A percentile compares a stretch with the other conserved stretches of the same genome.
phyloP scores from a whole-genome alignment of 805 yeast genomes.

The Ogataea methanolica region DNA sequence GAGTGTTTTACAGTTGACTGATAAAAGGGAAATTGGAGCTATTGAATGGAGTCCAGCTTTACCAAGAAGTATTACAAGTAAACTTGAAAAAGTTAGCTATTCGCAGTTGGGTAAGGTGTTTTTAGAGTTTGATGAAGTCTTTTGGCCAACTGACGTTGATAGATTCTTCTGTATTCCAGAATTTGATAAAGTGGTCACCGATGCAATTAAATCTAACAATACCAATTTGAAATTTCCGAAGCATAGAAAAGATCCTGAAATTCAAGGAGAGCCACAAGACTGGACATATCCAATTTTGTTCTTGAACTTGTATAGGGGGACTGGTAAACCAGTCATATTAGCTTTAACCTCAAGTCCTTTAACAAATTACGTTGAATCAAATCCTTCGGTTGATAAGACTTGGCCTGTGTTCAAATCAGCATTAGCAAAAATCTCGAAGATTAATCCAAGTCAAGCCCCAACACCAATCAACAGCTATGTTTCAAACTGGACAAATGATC shows the following conservation, averaged over 20 bases:
- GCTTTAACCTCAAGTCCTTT: constrained; percentile 46
- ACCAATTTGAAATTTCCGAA: constrained; percentile 1
- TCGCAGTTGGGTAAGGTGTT: constrained; percentile 45
- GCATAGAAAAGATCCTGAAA: constrained; percentile 6
- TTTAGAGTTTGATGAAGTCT: constrained; percentile 40
- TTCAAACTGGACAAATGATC: constrained; percentile 49
- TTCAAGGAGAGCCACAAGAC: constrained; percentile 14
- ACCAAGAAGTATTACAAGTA: constrained; percentile 28
- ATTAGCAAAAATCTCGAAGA: constrained; percentile 26
- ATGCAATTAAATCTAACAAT: constrained; percentile 4
- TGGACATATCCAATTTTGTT: constrained; percentile 28
- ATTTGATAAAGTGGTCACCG: constrained; percentile 22
- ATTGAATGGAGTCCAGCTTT: constrained; percentile 31
- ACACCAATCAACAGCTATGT: constrained; percentile 22
- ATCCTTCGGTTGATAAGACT: constrained; percentile 31
- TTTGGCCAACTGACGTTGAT: constrained; percentile 39
- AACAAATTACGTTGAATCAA: constrained; percentile 42
- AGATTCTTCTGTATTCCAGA: constrained; percentile 29
- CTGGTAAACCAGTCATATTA: constrained; percentile 36
- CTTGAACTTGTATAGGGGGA: constrained; percentile 25
- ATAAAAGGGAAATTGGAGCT: constrained; percentile 20
- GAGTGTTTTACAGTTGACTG: constrained; percentile 38
- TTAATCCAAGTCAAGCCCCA: constrained; percentile 19
- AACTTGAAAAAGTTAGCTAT: constrained; percentile 30
- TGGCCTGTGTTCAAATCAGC: constrained; percentile 45